phyloP scores from a whole-genome alignment of 2,329 filamentous ascomycete genomes.

The Fusarium duplospermum region DNA sequence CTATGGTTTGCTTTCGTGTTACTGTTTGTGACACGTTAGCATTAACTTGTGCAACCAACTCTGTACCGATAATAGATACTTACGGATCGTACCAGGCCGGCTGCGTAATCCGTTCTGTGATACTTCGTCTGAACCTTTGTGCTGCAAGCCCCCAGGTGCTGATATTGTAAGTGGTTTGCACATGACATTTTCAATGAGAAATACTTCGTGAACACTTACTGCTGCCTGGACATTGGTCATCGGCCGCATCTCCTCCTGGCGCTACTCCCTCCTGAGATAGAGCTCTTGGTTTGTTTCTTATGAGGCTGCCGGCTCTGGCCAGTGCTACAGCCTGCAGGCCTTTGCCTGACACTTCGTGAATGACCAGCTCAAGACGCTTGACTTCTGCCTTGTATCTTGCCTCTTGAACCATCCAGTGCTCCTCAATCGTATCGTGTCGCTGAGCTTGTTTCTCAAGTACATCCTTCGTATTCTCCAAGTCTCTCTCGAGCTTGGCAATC shows the following conservation, averaged over 20 bases:
- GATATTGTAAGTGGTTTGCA: conserved; percentile 4
- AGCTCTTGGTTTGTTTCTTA: conserved; percentile 21
- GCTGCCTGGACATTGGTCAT: neutral
- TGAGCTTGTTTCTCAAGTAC: conserved; percentile 47
- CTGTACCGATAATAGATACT: neutral
- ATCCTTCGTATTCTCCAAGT: conserved; percentile 53
- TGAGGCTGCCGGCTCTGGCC: conserved; percentile 55
- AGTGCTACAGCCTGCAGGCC: conserved; percentile 59
- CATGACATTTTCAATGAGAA: neutral
- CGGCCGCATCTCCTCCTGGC: neutral
- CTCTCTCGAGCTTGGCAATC: conserved; percentile 49
- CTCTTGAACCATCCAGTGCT: conserved; percentile 39
- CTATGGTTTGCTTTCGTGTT: conserved; percentile 32
- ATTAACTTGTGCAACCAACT: neutral
- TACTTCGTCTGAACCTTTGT: neutral
- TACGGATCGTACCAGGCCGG: conserved; percentile 32
- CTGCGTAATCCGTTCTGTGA: neutral
- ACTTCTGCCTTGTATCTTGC: conserved; percentile 46
- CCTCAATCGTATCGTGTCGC: conserved; percentile 46
- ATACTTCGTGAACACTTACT: conserved; percentile 8
- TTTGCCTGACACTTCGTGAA: conserved; percentile 52
- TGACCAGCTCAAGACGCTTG: conserved; percentile 48
- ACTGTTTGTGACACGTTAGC: conserved; percentile 25
- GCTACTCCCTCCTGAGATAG: neutral
- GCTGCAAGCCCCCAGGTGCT: neutral